These are phyloP conservation scores for Teunomyces gatunensis DNA, from an alignment of 805 yeast species.

Conservation along the genomic window DNA sequence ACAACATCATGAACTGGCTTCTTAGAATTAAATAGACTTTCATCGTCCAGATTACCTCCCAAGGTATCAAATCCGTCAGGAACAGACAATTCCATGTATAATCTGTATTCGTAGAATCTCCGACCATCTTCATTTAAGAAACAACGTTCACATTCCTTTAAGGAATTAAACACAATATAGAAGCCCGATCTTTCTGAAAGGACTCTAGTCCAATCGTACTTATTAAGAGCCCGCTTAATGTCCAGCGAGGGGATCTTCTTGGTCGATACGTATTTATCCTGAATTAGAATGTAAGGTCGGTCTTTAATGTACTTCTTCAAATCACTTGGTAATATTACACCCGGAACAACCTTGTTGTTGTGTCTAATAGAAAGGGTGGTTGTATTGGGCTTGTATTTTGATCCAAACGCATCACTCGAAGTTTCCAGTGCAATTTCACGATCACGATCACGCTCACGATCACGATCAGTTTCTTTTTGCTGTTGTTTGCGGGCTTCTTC, in stretches of 20 bases:
- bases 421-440: constrained; percentile 3
- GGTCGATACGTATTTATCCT: constrained; percentile 49
- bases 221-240: constrained; percentile 55
- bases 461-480: not conserved
- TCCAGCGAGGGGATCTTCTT: constrained; percentile 51
- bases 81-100: constrained; percentile 58
- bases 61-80: constrained; percentile 39
- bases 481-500: constrained; percentile 7
- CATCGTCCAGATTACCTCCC: constrained; percentile 12
- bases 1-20: constrained; percentile 31
- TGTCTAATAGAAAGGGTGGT: constrained; percentile 33
- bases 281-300: constrained; percentile 57
- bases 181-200: constrained; percentile 64
- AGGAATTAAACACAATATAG: constrained; percentile 64
- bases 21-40: constrained; percentile 11
- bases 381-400: constrained; percentile 27
- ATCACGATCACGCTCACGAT: not conserved
- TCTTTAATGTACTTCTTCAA: constrained; percentile 49
- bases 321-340: constrained; percentile 47
- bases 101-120: constrained; percentile 43
- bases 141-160: constrained; percentile 57
- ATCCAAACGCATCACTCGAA: constrained; percentile 7
- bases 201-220: constrained; percentile 65
- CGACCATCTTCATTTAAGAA: constrained; percentile 60
- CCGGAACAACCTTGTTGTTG: constrained; percentile 29